phyloP scores from a whole-genome alignment of 2,329 filamentous ascomycete genomes.

The Clonostachys byssicola region DNA sequence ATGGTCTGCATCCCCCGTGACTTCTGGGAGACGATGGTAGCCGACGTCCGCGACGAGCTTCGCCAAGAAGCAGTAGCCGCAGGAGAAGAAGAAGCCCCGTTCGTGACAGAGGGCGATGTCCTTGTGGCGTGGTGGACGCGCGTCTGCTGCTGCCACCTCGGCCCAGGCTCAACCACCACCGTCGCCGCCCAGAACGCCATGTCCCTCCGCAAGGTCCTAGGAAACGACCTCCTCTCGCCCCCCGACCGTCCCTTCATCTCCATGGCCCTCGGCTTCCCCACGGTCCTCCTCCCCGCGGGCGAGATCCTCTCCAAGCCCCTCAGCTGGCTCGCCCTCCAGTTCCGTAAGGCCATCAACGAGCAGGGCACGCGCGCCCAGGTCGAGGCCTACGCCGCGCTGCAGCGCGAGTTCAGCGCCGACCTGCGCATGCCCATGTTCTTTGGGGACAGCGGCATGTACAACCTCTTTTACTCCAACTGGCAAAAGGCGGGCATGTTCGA shows the following conservation, averaged over 20 bases:
- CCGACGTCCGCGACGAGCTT: constrained; percentile 16
- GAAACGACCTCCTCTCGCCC: neutral
- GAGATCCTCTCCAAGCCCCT: constrained; percentile 21
- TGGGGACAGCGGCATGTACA: constrained; percentile 20
- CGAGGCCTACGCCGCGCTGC: constrained; percentile 19
- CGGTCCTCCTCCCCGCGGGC: constrained; percentile 8
- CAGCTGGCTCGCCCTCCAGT: constrained; percentile 13
- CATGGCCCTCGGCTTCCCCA: constrained; percentile 15
- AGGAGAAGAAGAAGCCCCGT: constrained; percentile 8
- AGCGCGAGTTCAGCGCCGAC: constrained; percentile 3
- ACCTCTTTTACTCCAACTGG: constrained; percentile 24
- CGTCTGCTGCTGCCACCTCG: constrained; percentile 6
- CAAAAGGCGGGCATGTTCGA: constrained; percentile 10
- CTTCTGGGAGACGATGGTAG: constrained; percentile 14
- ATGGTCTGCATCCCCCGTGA: constrained; percentile 25
- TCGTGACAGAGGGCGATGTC: constrained; percentile 30
- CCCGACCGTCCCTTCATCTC: constrained; percentile 7
- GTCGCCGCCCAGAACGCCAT: neutral
- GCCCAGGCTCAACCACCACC: neutral
- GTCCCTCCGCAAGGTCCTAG: neutral
- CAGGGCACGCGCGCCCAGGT: constrained; percentile 24
- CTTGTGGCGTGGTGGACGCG: constrained; percentile 28
- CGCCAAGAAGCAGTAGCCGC: neutral
- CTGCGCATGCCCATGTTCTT: constrained; percentile 19
- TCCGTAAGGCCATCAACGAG: constrained; percentile 19